Evolutionary conservation across 352 stramenopile genomes (phyloP), one percentile per base, ranked within the genome.

Genomic region (Phytophthora syringae): DNA sequence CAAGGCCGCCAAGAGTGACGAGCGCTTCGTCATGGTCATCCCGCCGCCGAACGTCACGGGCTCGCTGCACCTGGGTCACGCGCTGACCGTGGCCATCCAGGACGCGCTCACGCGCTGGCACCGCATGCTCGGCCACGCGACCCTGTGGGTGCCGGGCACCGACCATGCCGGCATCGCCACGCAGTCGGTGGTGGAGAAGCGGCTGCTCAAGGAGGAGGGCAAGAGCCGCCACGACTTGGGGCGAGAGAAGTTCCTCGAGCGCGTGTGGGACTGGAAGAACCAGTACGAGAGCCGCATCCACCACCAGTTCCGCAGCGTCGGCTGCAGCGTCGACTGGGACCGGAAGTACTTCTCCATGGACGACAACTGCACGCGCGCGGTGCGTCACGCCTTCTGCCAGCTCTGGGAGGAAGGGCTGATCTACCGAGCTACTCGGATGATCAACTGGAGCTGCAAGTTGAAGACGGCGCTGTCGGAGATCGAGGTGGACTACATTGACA

Each of bases 141-240:
- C 98, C n/a, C 74, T 99, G 10, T 99, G 97, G 97, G 86, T 99
- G 20, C 98, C 98, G 0, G 98, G 97, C 67, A 95, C 90, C 45
- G 98, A 99, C 74, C 98, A 99, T 83, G 98, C 98, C 0, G 98
- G 98, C 30, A 99, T 99, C 60, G 97, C 98, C 0, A 99, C 98
- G 6, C 98, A 99, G 73, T 87, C 86, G 22, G 89, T 97, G 13
- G 92, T 98, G 5, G 92, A 98, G 78, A 95, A 95, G 60, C 79
- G 86, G 10, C 67, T 98, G 34, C 63, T 96, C 15, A 93, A 94
- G 71, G 82, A 96, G 52, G 81, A 94, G 72, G 63, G 71, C 74
- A 80, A 91, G 59, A 92, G 72, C 20, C 87, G 92, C 24, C 86
- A 97, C 60, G 90, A 98, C 40, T 60, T 98, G 2, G 95, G 93